Evolutionary conservation across 495 filamentous ascomycete species (phyloP), one percentile per base, ranked within the genome.

Genomic region (Penicillium daleae): DNA sequence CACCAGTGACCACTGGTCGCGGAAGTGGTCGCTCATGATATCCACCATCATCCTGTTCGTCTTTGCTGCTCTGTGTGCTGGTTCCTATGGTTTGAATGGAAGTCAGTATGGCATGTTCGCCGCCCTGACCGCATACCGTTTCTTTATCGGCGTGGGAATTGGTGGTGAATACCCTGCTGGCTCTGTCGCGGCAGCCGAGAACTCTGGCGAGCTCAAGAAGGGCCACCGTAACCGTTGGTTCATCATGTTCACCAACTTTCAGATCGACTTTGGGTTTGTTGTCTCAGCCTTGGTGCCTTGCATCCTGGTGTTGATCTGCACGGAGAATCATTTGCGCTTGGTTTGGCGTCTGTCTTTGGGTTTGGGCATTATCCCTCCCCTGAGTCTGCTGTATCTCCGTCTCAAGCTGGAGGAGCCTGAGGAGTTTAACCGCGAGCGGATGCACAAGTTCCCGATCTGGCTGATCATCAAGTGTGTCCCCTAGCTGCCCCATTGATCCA

Each of bases 141-240:
- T 96, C 79, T 87, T 95, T 66, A 82, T 92, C 40, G 86, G 89
- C 39, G 80, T 84, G 50, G 85, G 80, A 12, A 85, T 86, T 29
- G 83, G 79, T 24, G 91, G 93, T 59, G 93, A 97, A 71, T 97
- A 97, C 71, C 93, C 93, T 9, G 92, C 93, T 8, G 93, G 93
- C 6, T 90, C 87, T 56, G 93, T 97, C 5, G 89, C 89, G 0
- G 89, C 86, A 55, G 91, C 92, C 21, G 93, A 97, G 76, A 89
- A 88, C 29, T 92, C 88, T 0, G 91, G 91, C 19, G 91, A 96
- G 71, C 77, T 97, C 61, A 90, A 90, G 72, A 70, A 72, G 9
- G 93, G 93, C n/a, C 87, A 87, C 24, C 79, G 93, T 15, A 94
- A 97, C 68, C 83, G 87, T 22, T 96, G 91, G 91, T 97, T 97